Base-by-base conservation (phyloP, 1,284 basidiomycete species). In the Malassezia restricta region DNA sequence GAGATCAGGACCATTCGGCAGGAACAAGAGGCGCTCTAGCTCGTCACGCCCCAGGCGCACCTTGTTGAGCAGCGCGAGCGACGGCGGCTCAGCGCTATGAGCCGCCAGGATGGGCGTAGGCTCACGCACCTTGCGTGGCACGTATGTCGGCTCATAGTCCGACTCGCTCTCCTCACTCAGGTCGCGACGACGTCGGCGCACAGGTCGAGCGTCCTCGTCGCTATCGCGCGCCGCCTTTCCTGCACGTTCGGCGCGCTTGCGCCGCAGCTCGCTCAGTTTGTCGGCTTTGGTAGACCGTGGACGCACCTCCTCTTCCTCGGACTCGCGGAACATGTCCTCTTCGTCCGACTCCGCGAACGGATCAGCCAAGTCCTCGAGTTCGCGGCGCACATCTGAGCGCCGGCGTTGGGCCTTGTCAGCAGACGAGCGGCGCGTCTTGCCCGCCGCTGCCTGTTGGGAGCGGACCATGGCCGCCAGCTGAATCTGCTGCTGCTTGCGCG, bases 1-100 rank as follows among this genome's bases (percentile, higher is more conserved):
- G 73, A 83, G 82, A 50, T 86, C 81, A 65, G 83, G 79, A 75
- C 85, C 86, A 82, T 83, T 82, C 11, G 87, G 81, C 39, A 80
- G 77, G 75, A 83, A 75, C 67, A 78, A 81, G 63, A 81, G 75
- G 70, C 83, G 82, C 39, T 79, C 80, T 38, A 87, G 75, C 63
- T 77, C 69, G 61, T 83, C 77, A 51, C 87, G 77, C n/a, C 79
- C 78, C 27, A 88, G 65, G 55, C 81, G 76, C 62, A 79, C 79
- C 58, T 76, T 76, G 48, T 78, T 77, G 15, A 88, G 73, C 57
- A 83, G 82, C 8, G 75, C 76, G 8, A 82, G 54, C 5, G 77
- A 77, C 20, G 79, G 76, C 0, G 81, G 78, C 40, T 78, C 78
- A 35, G 82, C 80, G 8, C 72, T 62, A 31, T 20, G 20, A 9